Base-by-base conservation (phyloP, 108 stramenopile species). In the Conticribra guillardii region DNA sequence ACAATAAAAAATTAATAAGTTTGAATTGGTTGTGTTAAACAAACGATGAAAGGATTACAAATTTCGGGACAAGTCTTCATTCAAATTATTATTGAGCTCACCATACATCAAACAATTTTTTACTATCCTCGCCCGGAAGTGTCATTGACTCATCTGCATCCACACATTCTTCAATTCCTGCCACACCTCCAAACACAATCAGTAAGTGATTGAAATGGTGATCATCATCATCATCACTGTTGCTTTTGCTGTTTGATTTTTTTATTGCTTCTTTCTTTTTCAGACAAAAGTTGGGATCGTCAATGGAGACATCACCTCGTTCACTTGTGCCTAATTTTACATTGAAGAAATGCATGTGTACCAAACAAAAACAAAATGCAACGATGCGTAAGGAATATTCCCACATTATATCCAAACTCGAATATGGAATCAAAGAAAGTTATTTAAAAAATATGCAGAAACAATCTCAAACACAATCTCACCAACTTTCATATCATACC, bases 151-250 rank as follows among this genome's bases (percentile, higher is more conserved):
- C 96, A 67, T 97, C 97, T 3, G 93, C 95, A 76, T 97, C 96
- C 9, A 98, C 90, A 56, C 89, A 94, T 66, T 97, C 96, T 73
- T 99, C 98, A 41, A 99, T 96, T 18, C 98, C 98, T 50, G 93
- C 90, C 32, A 99, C 96, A 11, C 98, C 98, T 31, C 98, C 98
- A 80, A 99, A 96, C 22, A 97, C 94, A 50, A 99, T 71, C 23
- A 99, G 57, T 31, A 86, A 64, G 71, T 98, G 98, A 65, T 85
- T 65, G 78, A 84, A 95, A 4, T 59, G 70, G 71, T 54, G 58
- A 45, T 57, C 44, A 27, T 55, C 60, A 31, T 54, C 54, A 28
- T 64, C 68, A 29, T 55, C 54, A 17, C 3, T 28, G 21, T 48
- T 60, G 27, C 47, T 59, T 59, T 57, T 45, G 21, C 26, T 24